Base-by-base conservation (phyloP, 108 stramenopile species). In the Skeletonema tropicum region DNA sequence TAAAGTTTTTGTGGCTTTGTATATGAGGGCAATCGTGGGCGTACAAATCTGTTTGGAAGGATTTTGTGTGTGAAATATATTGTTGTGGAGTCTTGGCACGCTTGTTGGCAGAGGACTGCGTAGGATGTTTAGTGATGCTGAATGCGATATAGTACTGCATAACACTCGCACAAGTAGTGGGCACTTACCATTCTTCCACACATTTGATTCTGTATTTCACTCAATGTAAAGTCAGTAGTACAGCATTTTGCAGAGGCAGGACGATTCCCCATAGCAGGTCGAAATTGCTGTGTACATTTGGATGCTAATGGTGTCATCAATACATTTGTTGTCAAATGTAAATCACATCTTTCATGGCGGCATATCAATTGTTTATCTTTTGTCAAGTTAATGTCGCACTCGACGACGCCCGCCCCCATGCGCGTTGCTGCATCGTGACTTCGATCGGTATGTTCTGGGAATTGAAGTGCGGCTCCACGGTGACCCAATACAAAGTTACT, bases 381-480 rank as follows among this genome's bases (percentile, higher is more conserved):
- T 1, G 66, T 57, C 25, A 68, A 17, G 9, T 57, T 68, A 9
- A 68, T 55, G 11, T 68, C 66, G 0, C 66, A 68, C 66, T 68
- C 66, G 1, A 68, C 66, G 1, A 68, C 6, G 6, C 66, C 66
- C 10, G 66, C 66, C 11, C 66, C 66, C 55, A 68, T 52, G 1
- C 66, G 6, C 13, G 49, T 68, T 6, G 66, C 66, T 6, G 66
- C 66, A 68, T 68, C 66, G 66, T 68, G 66, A 25, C 49, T 55
- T 12, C 66, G 46, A 15, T 21, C 23, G 6, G 66, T 68, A 26
- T 68, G 66, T 46, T 68, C 66, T 23, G 66, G 66, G n/a, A 68
- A 68, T 58, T 68, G 57, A 6, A 68, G 48, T 26, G 66, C 19
- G n/a, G 66, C 66, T n/a, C 66, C 66, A 21, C 66, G 66, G 57